Evolutionary conservation across 1,284 basidiomycete species (phyloP).

Genomic region (Ustilago vetiveriae): DNA sequence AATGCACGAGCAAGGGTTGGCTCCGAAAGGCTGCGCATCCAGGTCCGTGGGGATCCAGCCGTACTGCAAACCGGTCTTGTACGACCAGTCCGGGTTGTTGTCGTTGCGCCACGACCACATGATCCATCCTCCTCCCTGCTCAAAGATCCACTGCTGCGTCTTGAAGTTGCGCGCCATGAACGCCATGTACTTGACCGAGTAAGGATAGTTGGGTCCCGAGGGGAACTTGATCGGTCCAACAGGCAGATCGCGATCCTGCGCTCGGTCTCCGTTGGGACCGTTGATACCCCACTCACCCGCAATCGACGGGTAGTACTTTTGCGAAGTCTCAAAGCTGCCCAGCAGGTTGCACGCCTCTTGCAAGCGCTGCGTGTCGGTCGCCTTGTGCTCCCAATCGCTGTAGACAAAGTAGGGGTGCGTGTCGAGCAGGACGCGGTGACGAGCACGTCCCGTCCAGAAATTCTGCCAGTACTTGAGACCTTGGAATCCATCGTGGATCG

Average conservation of each 20-base stretch:
- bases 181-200: conserved; percentile 75
- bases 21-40: conserved; percentile 37
- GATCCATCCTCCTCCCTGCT: conserved; percentile 75
- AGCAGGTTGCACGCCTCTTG: conserved; percentile 46
- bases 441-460: conserved; percentile 47
- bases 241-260: conserved; percentile 46
- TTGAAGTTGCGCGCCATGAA: conserved; percentile 86
- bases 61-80: conserved; percentile 61
- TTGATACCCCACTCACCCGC: conserved; percentile 52
- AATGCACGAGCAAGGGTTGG: conserved; percentile 34
- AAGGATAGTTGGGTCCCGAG: conserved; percentile 48
- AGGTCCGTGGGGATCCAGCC: conserved; percentile 60
- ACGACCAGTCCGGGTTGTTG: conserved; percentile 65
- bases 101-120: conserved; percentile 80
- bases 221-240: conserved; percentile 56
- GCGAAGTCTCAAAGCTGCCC: conserved; percentile 29
- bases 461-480: conserved; percentile 74
- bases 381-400: conserved; percentile 39
- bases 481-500: conserved; percentile 88
- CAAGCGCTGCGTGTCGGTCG: conserved; percentile 47
- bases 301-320: conserved; percentile 56
- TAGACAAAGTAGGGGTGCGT: conserved; percentile 62
- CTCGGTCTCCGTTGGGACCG: conserved; percentile 54
- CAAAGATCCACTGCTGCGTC: conserved; percentile 73
- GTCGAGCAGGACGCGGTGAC: conserved; percentile 55